These are phyloP conservation scores for Candida sanyiensis DNA, from an alignment of 805 yeast genomes.

Conservation along the genomic window DNA sequence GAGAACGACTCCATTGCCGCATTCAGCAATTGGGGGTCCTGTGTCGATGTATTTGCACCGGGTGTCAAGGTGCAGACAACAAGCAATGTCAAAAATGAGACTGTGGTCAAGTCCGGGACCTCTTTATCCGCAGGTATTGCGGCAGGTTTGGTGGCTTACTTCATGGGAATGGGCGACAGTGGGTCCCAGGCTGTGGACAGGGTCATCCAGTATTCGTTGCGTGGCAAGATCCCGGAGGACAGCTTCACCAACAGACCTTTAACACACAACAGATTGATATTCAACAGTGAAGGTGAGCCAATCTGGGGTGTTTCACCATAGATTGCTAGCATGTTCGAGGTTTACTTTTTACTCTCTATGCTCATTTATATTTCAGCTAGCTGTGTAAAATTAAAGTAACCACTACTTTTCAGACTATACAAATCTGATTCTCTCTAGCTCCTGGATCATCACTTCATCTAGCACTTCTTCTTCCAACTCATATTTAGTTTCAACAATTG, in stretches of 20 bases:
- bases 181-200: slow-evolving; percentile 31
- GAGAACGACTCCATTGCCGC: slow-evolving; percentile 47
- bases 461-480: too few relatives aligned
- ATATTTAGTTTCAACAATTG: too few relatives aligned
- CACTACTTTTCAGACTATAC: too few relatives aligned
- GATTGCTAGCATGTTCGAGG: background rate
- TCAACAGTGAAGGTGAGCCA: slow-evolving; percentile 31
- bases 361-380: too few relatives aligned
- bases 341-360: too few relatives aligned
- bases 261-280: slow-evolving; percentile 55
- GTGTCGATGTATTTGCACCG: slow-evolving; percentile 47
- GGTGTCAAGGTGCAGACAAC: slow-evolving; percentile 43
- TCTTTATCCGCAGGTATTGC: slow-evolving; percentile 43
- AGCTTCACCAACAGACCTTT: slow-evolving; percentile 42
- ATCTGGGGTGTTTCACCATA: slow-evolving; percentile 19
- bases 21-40: slow-evolving; percentile 42
- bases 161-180: slow-evolving; percentile 36
- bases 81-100: slow-evolving; percentile 26
- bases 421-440: too few relatives aligned
- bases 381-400: too few relatives aligned
- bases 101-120: slow-evolving; percentile 40
- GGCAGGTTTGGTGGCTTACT: slow-evolving; percentile 40
- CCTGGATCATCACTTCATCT: too few relatives aligned
- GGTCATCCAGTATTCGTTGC: slow-evolving; percentile 40
- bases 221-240: slow-evolving; percentile 42